Evolutionary conservation across 306 rosid genomes (phyloP), one percentile per base, ranked within the genome.

Genomic region (Acacia crassicarpa): DNA sequence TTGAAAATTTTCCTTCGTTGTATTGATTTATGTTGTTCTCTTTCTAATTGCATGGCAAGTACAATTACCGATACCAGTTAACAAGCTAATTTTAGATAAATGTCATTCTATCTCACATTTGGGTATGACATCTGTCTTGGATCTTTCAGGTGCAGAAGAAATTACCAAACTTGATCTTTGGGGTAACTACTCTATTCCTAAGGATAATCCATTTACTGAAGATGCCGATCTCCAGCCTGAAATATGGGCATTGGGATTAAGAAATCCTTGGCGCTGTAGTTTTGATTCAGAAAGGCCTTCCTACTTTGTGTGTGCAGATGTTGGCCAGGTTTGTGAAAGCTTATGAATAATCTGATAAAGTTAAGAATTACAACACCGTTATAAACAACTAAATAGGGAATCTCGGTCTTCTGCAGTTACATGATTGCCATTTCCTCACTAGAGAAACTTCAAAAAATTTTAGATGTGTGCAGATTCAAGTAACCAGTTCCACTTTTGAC

Each of bases 221-320:
- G 97, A 91, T 86, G 70, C 80, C 68, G 91, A 82, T 72, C 56
- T 87, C 82, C 89, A 82, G 85, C 91, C 97, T 0, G 99, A 96
- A 85, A 92, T 96, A 83, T 96, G 97, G 97, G 97, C 99, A 73
- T 54, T 85, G 32, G 98, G 98, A 80, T 32, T 96, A 35, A 89
- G 97, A 86, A 96, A 96, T 90, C 98, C 99, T 67, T 96, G 99
- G 99, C 93, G 99, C 53, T 96, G 99, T 86, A 93, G 99, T 85
- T 96, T 96, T 20, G 99, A 96, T 86, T 80, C 97, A 20, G 91
- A 89, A 85, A 90, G 84, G 46, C 87, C 98, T 89, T 90, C 97
- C 76, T 93, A 96, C 91, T 96, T 96, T 69, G 74, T 91, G 30
- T 96, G 99, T 83, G 99, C 83, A 62, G 99, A 96, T 86, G 88